A percentile compares a stretch with the other conserved stretches of the same genome.
phyloP scores from a whole-genome alignment of 768 basidiomycete species.

The Tylopilus sp. region DNA sequence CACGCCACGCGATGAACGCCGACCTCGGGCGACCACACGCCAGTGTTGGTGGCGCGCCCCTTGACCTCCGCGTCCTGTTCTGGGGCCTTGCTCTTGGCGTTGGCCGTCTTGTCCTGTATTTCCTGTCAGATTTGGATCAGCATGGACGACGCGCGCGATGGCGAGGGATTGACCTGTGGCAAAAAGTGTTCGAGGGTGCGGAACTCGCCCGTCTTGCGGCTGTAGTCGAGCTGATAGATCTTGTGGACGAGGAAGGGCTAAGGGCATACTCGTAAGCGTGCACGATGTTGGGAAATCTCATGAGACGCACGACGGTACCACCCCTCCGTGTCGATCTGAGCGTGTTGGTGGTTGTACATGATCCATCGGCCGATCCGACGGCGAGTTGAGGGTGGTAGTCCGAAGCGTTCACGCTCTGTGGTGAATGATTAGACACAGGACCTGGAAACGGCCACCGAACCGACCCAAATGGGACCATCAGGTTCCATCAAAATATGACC shows the following conservation, averaged over 20 bases:
- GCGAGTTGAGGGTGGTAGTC: constrained; percentile 88
- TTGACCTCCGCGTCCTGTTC: constrained; percentile 18
- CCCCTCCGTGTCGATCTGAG: constrained; percentile 66
- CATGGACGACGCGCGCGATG: neutral
- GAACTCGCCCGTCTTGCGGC: constrained; percentile 66
- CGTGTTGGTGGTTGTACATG: constrained; percentile 70
- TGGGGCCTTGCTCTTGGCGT: constrained; percentile 32
- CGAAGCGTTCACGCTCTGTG: constrained; percentile 67
- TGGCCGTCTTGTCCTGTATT: constrained; percentile 38
- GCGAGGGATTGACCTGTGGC: constrained; percentile 51
- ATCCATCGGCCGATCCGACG: constrained; percentile 80
- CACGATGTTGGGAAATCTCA: neutral
- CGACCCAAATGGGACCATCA: constrained; percentile 80
- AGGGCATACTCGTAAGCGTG: neutral
- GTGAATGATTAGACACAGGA: neutral
- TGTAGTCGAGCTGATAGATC: constrained; percentile 87
- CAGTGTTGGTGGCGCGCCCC: constrained; percentile 39
- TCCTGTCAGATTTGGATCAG: constrained; percentile 35
- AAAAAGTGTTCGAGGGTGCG: constrained; percentile 87
- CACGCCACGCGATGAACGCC: constrained; percentile 76
- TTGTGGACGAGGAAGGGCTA: constrained; percentile 77
- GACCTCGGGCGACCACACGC: constrained; percentile 78
- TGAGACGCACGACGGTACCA: constrained; percentile 59
- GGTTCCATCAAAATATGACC: constrained; percentile 73
- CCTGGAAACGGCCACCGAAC: constrained; percentile 19